Percentiles rank a stretch among this genome's conserved stretches.
phyloP scores from a whole-genome alignment of 331 rosid species.

The Stylosanthes scabra region DNA sequence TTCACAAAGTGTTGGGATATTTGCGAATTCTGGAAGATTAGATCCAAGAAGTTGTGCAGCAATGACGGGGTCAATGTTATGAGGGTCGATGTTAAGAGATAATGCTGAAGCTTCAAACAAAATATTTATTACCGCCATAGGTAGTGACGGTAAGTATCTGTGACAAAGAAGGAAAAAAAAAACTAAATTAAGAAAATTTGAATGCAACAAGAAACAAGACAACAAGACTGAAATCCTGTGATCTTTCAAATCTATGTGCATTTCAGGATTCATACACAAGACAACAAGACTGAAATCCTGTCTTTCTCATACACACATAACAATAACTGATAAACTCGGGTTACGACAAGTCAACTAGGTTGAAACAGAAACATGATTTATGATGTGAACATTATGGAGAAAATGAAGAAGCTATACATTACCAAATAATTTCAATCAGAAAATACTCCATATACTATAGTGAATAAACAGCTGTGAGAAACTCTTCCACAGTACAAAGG shows the following conservation, averaged over 20 bases:
- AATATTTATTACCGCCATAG: too few species aligned
- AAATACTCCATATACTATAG: conserved; percentile 3
- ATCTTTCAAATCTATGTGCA: conserved; percentile 14
- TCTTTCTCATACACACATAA: conserved; percentile 14
- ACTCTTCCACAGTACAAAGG: neutral
- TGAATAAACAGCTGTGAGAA: conserved; percentile 8
- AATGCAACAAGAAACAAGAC: too few species aligned
- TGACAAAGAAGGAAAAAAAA: too few species aligned
- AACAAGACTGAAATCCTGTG: too few species aligned
- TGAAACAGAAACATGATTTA: conserved; percentile 11
- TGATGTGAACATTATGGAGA: conserved; percentile 5
- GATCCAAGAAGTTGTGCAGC: too few species aligned
- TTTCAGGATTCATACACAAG: conserved; percentile 12
- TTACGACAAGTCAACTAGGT: conserved; percentile 26
- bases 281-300: conserved; percentile 14
- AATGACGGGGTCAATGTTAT: too few species aligned
- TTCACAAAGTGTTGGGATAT: too few species aligned
- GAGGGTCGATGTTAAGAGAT: too few species aligned
- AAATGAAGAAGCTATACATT: conserved; percentile 2
- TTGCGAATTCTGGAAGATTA: too few species aligned
- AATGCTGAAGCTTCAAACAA: too few species aligned
- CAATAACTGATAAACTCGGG: neutral
- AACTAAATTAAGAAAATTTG: too few species aligned
- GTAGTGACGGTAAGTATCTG: too few species aligned
- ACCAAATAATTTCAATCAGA: conserved; percentile 24